Base-by-base conservation (phyloP, 495 filamentous ascomycete species). In the Penicillium coprophilum region DNA sequence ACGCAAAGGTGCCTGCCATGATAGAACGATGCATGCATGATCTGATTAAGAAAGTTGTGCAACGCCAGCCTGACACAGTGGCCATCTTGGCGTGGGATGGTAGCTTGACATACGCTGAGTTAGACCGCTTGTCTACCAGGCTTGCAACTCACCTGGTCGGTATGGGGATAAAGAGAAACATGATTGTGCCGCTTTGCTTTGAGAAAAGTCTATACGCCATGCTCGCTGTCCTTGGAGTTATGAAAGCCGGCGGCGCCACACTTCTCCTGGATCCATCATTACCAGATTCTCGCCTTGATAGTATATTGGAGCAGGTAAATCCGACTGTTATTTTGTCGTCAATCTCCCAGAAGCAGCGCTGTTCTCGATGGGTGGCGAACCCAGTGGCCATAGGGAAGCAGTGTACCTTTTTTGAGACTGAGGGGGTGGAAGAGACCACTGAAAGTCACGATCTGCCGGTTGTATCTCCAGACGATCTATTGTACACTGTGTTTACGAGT, bases 171-270 rank as follows among this genome's bases (percentile, higher is more conserved):
- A 47, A 31, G 8, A 58, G 50, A 4, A 72, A 73, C 24, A 50
- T 45, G 10, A 20, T 75, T 2, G 72, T 84, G 3, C 77, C 78
- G 1, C 46, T 84, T 3, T 76, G 69, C 55, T 75, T 80, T 31
- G 66, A 75, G 13, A 83, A 80, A 52, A 75, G 72, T 0, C 55
- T 62, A 0, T 81, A 69, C 67, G 70, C 73, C 12, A 46, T 74
- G 4, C 62, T 83, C 19, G 58, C 71, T 2, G 63, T 75, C 40
- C 60, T 76, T 9, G 75, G 66, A 1, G 64, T 81, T 10, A 50
- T 78, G n/a, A 77, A 76, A 46, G 73, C 77, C 19, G 80, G 80
- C 9, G 53, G 53, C 27, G 53, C 43, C 30, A 48, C 31, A 13
- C 30, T 56, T 6, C 27, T 41, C 1, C 15, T 41, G 3, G 39